Conservation (phyloP, 2,329 filamentous ascomycete species). For the Tolypocladium nubicola region DNA sequence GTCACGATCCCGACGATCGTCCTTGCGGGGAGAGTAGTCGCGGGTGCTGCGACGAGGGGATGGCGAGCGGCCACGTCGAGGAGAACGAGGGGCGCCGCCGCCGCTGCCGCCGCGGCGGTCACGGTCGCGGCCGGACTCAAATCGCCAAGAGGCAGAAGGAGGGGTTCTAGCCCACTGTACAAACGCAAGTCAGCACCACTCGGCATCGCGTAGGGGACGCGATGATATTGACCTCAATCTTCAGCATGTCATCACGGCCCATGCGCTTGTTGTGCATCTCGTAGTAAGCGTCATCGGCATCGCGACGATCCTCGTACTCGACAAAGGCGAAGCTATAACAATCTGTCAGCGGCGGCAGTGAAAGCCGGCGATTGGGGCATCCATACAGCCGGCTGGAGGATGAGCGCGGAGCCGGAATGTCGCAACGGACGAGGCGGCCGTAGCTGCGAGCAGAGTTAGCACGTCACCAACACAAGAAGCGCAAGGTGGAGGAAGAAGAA, state of each 20-base stretch:
- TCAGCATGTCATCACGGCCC: constrained; percentile 86
- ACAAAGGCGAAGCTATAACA: constrained; percentile 79
- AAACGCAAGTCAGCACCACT: constrained; percentile 1
- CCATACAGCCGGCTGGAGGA: constrained; percentile 92
- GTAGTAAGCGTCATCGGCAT: constrained; percentile 97
- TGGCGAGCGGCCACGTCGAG: constrained; percentile 61
- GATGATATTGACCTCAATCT: constrained; percentile 71
- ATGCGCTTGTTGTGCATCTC: constrained; percentile 99
- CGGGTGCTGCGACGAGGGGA: constrained; percentile 67
- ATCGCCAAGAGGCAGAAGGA: constrained; percentile 95
- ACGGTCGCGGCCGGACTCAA: constrained; percentile 80
- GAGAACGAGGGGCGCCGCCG: constrained; percentile 37
- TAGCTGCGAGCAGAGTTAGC: constrained; percentile 56
- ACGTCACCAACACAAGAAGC: constrained; percentile 21
- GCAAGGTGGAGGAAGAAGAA: constrained; percentile 4
- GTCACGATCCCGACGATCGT: constrained; percentile 68
- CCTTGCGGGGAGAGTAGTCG: constrained; percentile 81
- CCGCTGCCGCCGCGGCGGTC: constrained; percentile 41
- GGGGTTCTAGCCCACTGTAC: constrained; percentile 94
- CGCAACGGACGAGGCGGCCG: constrained; percentile 93
- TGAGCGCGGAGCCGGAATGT: constrained; percentile 92
- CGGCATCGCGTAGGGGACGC: neutral
- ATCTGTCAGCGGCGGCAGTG: neutral
- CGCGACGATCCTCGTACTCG: constrained; percentile 95
- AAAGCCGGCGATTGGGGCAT: neutral